Percentiles rank a stretch among this genome's conserved stretches.
phyloP scores from a whole-genome alignment of 139 green algal genomes.

The Ettlia oleoabundans region DNA sequence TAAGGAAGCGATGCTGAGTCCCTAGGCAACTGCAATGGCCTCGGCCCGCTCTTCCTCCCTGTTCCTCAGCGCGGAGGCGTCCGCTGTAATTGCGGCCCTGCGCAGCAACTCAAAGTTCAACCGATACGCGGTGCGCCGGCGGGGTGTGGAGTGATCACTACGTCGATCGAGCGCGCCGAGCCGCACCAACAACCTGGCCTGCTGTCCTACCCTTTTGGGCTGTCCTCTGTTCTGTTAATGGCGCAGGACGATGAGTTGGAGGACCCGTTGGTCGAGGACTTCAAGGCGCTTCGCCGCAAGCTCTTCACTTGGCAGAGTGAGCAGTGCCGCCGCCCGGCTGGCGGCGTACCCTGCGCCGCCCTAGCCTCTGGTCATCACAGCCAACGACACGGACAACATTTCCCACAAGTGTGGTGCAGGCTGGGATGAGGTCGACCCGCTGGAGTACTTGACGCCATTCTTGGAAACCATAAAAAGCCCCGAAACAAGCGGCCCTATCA shows the following conservation, averaged over 20 bases:
- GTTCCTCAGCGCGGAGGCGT: slow-evolving; percentile 9
- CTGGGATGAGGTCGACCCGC: slow-evolving; percentile 76
- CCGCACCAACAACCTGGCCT: slow-evolving; percentile 5
- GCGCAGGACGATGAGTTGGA: slow-evolving; percentile 75
- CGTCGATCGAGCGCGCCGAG: not conserved
- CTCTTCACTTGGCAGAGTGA: slow-evolving; percentile 83
- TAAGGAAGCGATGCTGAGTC: not conserved
- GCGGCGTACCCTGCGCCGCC: too few relatives aligned
- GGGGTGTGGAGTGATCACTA: not conserved
- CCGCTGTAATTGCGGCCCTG: slow-evolving; percentile 19
- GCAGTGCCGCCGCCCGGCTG: not conserved
- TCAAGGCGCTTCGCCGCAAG: slow-evolving; percentile 77
- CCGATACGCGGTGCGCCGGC: slow-evolving; percentile 7
- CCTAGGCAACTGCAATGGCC: not conserved
- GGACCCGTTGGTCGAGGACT: slow-evolving; percentile 87
- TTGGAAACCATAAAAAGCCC: slow-evolving; percentile 87
- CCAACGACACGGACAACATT: too few relatives aligned
- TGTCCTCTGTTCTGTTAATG: not conserved
- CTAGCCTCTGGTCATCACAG: too few relatives aligned
- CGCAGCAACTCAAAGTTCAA: slow-evolving; percentile 34
- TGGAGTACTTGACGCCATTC: slow-evolving; percentile 91
- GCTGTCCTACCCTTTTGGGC: too few relatives aligned
- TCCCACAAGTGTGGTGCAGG: slow-evolving; percentile 62
- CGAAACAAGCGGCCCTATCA: slow-evolving; percentile 92
- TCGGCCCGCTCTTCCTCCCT: not conserved